These are phyloP conservation scores for Blastobotrys robertii DNA, from an alignment of 805 yeast species.

Conservation along the genomic window DNA sequence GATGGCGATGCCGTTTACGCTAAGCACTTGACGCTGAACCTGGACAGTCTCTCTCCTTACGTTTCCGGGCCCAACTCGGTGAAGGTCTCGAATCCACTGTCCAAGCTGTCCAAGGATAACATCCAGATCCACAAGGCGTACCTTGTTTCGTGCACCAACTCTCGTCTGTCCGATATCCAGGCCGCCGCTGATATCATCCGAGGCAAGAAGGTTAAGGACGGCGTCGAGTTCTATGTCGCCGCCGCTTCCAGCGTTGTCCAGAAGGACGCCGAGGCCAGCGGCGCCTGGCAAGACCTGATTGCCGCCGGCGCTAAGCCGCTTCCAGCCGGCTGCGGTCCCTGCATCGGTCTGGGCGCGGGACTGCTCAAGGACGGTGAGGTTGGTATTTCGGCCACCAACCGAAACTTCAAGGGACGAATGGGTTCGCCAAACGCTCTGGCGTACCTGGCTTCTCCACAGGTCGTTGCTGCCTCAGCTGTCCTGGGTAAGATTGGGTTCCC, in stretches of 20 bases:
- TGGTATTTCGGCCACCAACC: conserved; percentile 95
- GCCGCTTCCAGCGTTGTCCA: conserved; percentile 95
- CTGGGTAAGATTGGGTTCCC: conserved; percentile 90
- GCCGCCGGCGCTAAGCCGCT: conserved; percentile 92
- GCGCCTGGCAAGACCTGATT: conserved; percentile 84
- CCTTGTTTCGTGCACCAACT: conserved; percentile 95
- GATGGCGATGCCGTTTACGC: conserved; percentile 82
- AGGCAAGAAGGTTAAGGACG: conserved; percentile 75
- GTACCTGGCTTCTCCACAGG: conserved; percentile 92
- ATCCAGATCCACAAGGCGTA: conserved; percentile 87
- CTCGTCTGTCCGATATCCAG: conserved; percentile 82
- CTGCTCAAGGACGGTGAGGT: conserved; percentile 91
- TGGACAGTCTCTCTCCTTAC: conserved; percentile 72
- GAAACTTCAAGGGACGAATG: conserved; percentile 99
- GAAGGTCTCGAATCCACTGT: conserved; percentile 72
- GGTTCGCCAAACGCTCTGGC: conserved; percentile 96
- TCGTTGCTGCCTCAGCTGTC: conserved; percentile 97
- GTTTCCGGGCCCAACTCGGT: conserved; percentile 97
- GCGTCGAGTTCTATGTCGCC: conserved; percentile 93
- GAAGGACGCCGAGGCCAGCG: conserved; percentile 78
- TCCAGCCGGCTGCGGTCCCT: conserved; percentile 99
- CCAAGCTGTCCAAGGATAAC: conserved; percentile 61
- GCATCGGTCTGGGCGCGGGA: conserved; percentile 96
- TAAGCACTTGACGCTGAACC: conserved; percentile 74
- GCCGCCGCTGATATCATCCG: conserved; percentile 87